Percentiles rank a stretch among this genome's conserved stretches.
Conservation (phyloP, 352 stramenopile species). For the Thalassiosira livingstoniorum region DNA sequence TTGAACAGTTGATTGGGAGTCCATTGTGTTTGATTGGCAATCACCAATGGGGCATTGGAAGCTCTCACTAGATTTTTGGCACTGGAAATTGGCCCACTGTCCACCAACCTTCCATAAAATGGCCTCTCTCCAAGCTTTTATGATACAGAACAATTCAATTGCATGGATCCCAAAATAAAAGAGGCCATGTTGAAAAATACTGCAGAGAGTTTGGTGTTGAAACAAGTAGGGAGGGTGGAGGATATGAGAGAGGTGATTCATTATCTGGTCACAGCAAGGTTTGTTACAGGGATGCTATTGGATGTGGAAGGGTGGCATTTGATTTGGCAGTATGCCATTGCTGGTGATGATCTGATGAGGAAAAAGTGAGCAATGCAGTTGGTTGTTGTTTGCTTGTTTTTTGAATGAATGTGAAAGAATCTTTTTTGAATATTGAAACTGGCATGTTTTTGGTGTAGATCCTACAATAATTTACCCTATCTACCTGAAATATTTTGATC, state of each 20-base stretch:
- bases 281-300: slow-evolving; percentile 75
- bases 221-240: slow-evolving; percentile 53
- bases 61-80: slow-evolving; percentile 71
- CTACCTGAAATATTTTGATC: no score
- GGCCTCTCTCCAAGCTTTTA: slow-evolving; percentile 75
- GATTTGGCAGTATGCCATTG: slow-evolving; percentile 73
- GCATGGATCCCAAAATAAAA: slow-evolving; percentile 60
- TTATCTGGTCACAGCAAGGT: slow-evolving; percentile 66
- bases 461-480: no score
- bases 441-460: no score
- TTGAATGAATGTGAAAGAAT: background rate
- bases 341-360: slow-evolving; percentile 66
- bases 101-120: slow-evolving; percentile 75
- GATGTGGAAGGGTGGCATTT: slow-evolving; percentile 74
- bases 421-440: no score
- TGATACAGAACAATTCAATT: slow-evolving; percentile 78
- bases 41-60: slow-evolving; percentile 76
- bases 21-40: slow-evolving; percentile 69
- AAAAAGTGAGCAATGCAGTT: slow-evolving; percentile 16
- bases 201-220: slow-evolving; percentile 63
- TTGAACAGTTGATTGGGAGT: slow-evolving; percentile 68
- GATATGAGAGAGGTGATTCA: slow-evolving; percentile 79
- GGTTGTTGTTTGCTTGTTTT: background rate
- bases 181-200: slow-evolving; percentile 71
- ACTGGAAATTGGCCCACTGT: slow-evolving; percentile 65